Percentiles rank a stretch among this genome's conserved stretches.
Conservation (phyloP, 768 basidiomycete species). For the Tephrocybe sp. region DNA sequence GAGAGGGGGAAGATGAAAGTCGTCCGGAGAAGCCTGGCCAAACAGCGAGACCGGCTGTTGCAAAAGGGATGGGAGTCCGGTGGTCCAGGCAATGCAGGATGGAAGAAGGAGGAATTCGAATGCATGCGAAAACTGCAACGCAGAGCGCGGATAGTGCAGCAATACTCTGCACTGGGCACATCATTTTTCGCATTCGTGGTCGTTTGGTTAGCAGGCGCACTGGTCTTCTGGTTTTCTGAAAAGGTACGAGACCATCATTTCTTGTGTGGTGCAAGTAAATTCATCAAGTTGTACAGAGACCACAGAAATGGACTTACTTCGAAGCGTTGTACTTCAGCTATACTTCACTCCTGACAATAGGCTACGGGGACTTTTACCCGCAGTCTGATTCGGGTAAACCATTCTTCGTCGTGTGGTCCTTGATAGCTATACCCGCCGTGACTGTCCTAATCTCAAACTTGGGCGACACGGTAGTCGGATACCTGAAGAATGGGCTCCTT, state of each 20-base stretch:
- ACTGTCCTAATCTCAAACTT: conserved; percentile 47
- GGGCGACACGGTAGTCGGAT: conserved; percentile 44
- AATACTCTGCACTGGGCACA: conserved; percentile 27
- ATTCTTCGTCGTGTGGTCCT: conserved; percentile 41
- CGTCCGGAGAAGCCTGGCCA: conserved; percentile 28
- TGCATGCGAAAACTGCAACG: conserved; percentile 34
- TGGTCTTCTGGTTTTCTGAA: conserved; percentile 36
- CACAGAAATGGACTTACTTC: conserved; percentile 34
- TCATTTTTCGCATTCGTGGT: conserved; percentile 26
- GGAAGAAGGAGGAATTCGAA: conserved; percentile 36
- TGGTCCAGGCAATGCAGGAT: conserved; percentile 18
- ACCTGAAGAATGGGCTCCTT: conserved; percentile 29
- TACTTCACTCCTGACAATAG: conserved; percentile 38
- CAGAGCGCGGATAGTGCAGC: conserved; percentile 21
- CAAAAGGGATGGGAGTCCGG: not conserved
- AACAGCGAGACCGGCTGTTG: conserved; percentile 21
- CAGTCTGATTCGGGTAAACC: conserved; percentile 33
- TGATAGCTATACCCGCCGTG: conserved; percentile 38
- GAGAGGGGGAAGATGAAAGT: conserved; percentile 35
- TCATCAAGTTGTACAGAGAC: conserved; percentile 15
- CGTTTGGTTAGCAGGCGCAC: conserved; percentile 35
- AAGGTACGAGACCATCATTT: conserved; percentile 17
- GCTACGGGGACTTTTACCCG: conserved; percentile 40
- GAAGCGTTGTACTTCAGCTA: conserved; percentile 39
- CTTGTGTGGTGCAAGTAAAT: not conserved